A percentile compares a stretch with the other conserved stretches of the same genome.
These are phyloP conservation scores for Theobroma grandiflorum DNA, from an alignment of 441 rosid species.

Conservation along the genomic window DNA sequence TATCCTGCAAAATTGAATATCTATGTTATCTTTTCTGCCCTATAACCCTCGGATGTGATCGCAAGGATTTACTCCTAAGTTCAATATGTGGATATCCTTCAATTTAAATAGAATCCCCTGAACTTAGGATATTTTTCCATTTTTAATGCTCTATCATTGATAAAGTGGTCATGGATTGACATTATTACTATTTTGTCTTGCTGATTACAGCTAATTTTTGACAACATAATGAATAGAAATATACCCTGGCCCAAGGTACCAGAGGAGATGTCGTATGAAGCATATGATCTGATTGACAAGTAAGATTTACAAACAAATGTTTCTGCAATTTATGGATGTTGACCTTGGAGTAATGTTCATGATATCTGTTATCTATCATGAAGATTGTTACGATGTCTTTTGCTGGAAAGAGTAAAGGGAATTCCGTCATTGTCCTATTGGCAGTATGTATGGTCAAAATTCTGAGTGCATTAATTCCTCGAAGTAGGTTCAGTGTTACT, in stretches of 20 bases:
- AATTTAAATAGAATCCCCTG: slow-evolving; percentile 11
- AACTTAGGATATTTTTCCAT: not conserved
- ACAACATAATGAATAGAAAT: slow-evolving; percentile 93
- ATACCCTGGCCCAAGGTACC: slow-evolving; percentile 95
- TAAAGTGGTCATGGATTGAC: slow-evolving; percentile 16
- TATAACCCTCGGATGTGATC: not conserved
- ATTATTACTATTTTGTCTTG: slow-evolving; percentile 10
- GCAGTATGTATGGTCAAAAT: not conserved
- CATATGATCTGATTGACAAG: slow-evolving; percentile 87
- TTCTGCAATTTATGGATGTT: slow-evolving; percentile 10
- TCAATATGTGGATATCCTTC: slow-evolving; percentile 4
- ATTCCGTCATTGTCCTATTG: not conserved
- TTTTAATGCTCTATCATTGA: slow-evolving; percentile 15
- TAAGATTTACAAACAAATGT: slow-evolving; percentile 48
- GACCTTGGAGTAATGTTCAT: not conserved
- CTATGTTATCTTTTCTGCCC: not conserved
- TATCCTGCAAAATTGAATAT: not conserved
- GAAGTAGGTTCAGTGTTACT: not conserved
- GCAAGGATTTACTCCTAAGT: not conserved
- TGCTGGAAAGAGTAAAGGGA: not conserved
- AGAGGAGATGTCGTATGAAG: slow-evolving; percentile 82
- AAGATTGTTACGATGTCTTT: not conserved
- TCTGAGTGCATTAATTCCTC: not conserved
- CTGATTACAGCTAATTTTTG: slow-evolving; percentile 86
- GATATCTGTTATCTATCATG: not conserved